Evolutionary conservation across 1,284 basidiomycete genomes (phyloP).

Genomic region (Vanrija pseudolonga): DNA sequence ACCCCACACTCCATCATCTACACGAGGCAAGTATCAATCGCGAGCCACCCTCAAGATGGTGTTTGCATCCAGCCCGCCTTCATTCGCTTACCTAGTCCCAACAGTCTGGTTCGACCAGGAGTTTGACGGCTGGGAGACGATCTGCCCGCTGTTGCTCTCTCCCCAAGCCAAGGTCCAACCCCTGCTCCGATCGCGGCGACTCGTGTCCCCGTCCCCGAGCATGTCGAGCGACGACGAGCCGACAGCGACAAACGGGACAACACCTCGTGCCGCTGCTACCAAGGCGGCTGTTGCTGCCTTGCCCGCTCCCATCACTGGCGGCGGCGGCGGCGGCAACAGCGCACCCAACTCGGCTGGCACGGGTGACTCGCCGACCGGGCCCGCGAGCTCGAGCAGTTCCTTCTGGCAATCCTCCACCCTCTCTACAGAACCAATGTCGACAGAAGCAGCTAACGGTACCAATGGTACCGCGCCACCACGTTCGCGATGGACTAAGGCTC

Average conservation of each 20-base stretch:
- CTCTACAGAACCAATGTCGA: conserved; percentile 3
- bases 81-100: neutral
- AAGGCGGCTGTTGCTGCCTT: neutral
- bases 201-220: conserved; percentile 14
- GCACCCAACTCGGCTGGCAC: neutral
- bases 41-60: neutral
- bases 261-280: neutral
- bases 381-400: conserved; percentile 3
- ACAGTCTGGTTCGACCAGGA: neutral
- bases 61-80: neutral
- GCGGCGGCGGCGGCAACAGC: neutral
- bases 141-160: conserved; percentile 13
- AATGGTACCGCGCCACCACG: conserved; percentile 7
- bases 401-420: conserved; percentile 7
- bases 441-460: neutral
- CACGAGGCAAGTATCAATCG: conserved; percentile 3
- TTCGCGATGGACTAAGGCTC: conserved; percentile 18
- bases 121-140: conserved; percentile 11
- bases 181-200: conserved; percentile 6
- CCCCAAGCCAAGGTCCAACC: conserved; percentile 6
- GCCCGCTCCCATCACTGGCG: neutral
- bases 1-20: neutral
- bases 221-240: conserved; percentile 22
- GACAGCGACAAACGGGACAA: too few relatives aligned
- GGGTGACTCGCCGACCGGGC: neutral